Evolutionary conservation across 331 rosid genomes (phyloP), one percentile per base, ranked within the genome.

Genomic region (Cydonia oblonga): DNA sequence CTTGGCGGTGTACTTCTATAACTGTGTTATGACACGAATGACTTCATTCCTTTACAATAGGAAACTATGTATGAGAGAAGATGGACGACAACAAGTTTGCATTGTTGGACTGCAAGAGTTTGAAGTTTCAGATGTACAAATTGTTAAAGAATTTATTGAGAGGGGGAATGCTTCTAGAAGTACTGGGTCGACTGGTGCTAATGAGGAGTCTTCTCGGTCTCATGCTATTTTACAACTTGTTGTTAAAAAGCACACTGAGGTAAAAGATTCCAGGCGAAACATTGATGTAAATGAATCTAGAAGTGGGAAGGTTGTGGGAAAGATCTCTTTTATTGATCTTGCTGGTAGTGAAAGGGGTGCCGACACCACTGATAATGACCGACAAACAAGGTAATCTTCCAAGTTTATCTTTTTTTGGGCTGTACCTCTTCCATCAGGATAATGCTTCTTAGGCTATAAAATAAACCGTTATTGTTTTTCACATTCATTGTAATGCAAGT

Each of bases 281-380:
- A 83, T 72, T 77, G 97, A 95, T 69, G 96, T 74, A 69, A 88
- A 95, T 86, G 99, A 95, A 77, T 78, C 87, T 71, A 88, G 83
- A 86, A 70, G 66, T 80, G 97, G 91, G 80, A 95, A 87, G 85
- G 87, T 91, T 79, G 96, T 95, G 76, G 99, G 99, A 74, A 95
- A 95, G 78, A 81, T 95, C 78, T 95, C 99, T 74, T 95, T 95
- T 73, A 95, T 95, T 71, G 97, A 95, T 88, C 96, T 95, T 75
- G 99, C 99, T 72, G 99, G 99, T 58, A 95, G 97, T 81, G 99
- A 95, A 88, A 90, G 99, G 83, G 99, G 99, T 42, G 99, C 99
- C 26, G 99, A 91, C 92, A 95, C 99, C 66, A 95, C 99, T 63
- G 99, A 95, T 80, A 91, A 95, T 82, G 99, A 95, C 71, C 92